Evolutionary conservation across 2,329 filamentous ascomycete species (phyloP), one percentile per base, ranked within the genome.

Genomic region (Alternaria sp.): DNA sequence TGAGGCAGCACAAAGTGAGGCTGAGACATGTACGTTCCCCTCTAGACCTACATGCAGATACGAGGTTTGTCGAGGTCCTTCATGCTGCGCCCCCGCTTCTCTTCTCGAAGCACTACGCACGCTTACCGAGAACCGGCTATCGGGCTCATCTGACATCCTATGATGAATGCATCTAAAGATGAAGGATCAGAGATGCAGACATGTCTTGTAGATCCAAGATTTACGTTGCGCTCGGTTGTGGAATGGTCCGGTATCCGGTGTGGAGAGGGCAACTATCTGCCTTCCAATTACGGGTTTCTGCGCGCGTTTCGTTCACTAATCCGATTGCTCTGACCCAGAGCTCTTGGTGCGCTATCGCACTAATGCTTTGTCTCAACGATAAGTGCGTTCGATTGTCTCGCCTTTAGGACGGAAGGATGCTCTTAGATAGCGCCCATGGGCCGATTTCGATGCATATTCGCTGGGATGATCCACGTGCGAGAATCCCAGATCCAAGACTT

Each of bases 1-100:
- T 38, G 32, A 18, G 32, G 46, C n/a, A 44, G 50, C 30, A 51
- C 9, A 57, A 51, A 50, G 54, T 51, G 54, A 57, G 38, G 46
- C 54, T 57, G 45, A 51, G 54, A 51, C 28, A 20, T 46, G 28
- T 32, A 27, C 30, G 30, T 32, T 34, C 41, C 30, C 44, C 30
- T 45, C 30, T 43, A n/a, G 52, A 54, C 32, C 12, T 27, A 43
- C 43, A 27, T 55, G 53, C 53, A 55, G 53, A 48, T 48, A 48
- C 53, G 43, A 48, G 22, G 32, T 20, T 22, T 22, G 12, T 20
- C 18, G 40, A 46, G 32, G 41, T 55, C 43, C 43, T 55, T 7
- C 53, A n/a, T 46, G 53, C 53, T 55, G 41, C 53, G 43, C 41
- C 52, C 43, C 4, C 32, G 28, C 30, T 46, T 25, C 36, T n/a